Evolutionary conservation across 2,329 filamentous ascomycete genomes (phyloP), one percentile per base, ranked within the genome.

Genomic region (Cladosporium sp.): DNA sequence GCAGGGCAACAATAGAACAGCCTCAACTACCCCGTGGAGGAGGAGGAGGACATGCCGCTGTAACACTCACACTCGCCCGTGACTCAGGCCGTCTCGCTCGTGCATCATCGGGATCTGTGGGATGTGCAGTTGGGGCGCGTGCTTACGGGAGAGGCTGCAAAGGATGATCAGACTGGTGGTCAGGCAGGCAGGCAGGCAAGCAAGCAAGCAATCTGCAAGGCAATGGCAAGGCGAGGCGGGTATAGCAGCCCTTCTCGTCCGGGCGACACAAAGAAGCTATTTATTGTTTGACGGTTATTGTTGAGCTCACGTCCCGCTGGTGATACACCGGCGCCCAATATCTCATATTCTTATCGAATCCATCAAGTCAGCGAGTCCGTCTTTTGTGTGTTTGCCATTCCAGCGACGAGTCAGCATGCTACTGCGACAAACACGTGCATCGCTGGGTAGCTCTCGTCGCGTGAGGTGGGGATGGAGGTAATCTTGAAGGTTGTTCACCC

Each of bases 1-100:
- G 28, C 43, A 34, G 39, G 46, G 46, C 58, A 61, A 53, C 34
- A 39, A 25, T 26, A 46, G 23, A 18, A 56, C 54, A 54, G 60
- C 60, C 60, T 63, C 60, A 21, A 32, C 34, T 63, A 56, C 60
- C 60, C 60, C 60, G 60, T 63, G 60, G 60, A 63, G 59, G 48
- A 26, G 26, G 48, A 62, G 60, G 51, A 30, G 30, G 51, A 36
- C n/a, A 48, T 49, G 59, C 46, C 54, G 54, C 21, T 39, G 54
- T 18, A 32, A 36, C 25, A 39, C 43, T 53, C 46, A 62, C 46
- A 54, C 32, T 26, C 39, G 39, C 46, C 30, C 46, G 60, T 63
- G 60, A 63, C 49, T 63, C 60, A 63, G 60, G 32, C 26, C 11
- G 49, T 32, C n/a, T n/a, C n/a, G 28, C 39, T 32, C 43, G 2